A percentile compares a stretch with the other conserved stretches of the same genome.
These are phyloP conservation scores for Marvania coccoides DNA, from an alignment of 139 green algal species.

Conservation along the genomic window DNA sequence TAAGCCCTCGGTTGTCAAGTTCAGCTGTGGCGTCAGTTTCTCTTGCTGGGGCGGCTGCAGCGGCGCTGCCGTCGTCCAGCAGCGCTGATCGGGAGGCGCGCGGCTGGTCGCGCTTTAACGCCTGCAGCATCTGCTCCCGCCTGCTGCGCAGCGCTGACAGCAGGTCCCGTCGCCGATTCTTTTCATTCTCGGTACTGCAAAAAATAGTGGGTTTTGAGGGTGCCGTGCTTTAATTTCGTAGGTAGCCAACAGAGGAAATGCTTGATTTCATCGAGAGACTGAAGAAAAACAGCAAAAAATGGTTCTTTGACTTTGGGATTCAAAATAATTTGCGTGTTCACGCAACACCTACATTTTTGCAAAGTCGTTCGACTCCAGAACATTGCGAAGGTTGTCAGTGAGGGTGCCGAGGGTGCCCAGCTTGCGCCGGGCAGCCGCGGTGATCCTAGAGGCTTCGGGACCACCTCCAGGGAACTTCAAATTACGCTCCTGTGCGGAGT, in stretches of 20 bases:
- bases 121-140: constrained; percentile 69
- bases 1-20: constrained; percentile 47
- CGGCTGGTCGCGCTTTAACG: constrained; percentile 45
- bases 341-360: constrained; percentile 41
- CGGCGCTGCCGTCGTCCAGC: constrained; percentile 15
- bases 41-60: not conserved
- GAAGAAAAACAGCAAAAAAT: not conserved
- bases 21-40: constrained; percentile 63
- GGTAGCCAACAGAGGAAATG: not conserved
- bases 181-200: constrained; percentile 71
- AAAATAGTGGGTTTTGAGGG: constrained; percentile 2
- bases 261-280: too few relatives aligned
- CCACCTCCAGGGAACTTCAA: constrained; percentile 50
- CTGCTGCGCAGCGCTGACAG: constrained; percentile 51
- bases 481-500: constrained; percentile 72
- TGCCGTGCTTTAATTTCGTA: not conserved
- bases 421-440: constrained; percentile 67
- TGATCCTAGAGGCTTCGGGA: constrained; percentile 67
- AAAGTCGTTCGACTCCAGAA: constrained; percentile 46
- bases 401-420: constrained; percentile 61
- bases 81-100: constrained; percentile 12
- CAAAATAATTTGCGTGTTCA: not conserved
- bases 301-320: not conserved
- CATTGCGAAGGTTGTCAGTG: constrained; percentile 52
- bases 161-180: constrained; percentile 68